phyloP scores from a whole-genome alignment of 2,329 filamentous ascomycete genomes.

The Aspergillus pseudoviridinutans region DNA sequence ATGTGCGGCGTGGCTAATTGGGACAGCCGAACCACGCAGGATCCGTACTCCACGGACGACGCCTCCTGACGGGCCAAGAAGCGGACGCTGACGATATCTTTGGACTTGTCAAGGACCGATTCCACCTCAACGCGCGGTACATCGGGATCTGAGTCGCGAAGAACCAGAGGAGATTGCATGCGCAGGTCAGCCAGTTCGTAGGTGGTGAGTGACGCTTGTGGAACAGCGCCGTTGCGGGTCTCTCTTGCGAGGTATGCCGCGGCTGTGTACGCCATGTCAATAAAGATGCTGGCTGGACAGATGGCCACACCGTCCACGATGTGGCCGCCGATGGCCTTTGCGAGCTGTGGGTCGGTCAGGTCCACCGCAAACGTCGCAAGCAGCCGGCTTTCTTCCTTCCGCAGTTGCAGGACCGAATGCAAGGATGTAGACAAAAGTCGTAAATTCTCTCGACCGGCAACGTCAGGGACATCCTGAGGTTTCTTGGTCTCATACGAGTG shows the following conservation, averaged over 20 bases:
- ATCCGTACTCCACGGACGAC: background rate
- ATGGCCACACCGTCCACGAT: conserved; percentile 64
- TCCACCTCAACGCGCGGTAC: too few relatives aligned
- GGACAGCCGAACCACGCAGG: background rate
- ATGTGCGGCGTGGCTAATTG: background rate
- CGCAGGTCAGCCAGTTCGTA: background rate
- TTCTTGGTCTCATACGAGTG: too few relatives aligned
- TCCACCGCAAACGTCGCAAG: too few relatives aligned
- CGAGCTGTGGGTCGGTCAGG: too few relatives aligned
- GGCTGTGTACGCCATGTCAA: conserved; percentile 63
- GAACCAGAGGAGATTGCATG: background rate
- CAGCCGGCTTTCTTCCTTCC: too few relatives aligned
- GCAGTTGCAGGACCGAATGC: too few relatives aligned
- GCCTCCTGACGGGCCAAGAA: background rate
- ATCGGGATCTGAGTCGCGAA: too few relatives aligned
- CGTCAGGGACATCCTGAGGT: too few relatives aligned
- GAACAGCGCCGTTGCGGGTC: background rate
- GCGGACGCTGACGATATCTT: too few relatives aligned
- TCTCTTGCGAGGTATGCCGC: conserved; percentile 50
- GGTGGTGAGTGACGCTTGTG: background rate
- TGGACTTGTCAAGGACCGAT: too few relatives aligned
- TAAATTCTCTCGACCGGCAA: too few relatives aligned
- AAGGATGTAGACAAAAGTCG: too few relatives aligned
- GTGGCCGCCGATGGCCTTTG: conserved; percentile 57
- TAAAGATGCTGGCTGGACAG: conserved; percentile 60